A percentile compares a stretch with the other conserved stretches of the same genome.
Evolutionary conservation across 768 basidiomycete species (phyloP).

Genomic region (Mrakia blollopis): DNA sequence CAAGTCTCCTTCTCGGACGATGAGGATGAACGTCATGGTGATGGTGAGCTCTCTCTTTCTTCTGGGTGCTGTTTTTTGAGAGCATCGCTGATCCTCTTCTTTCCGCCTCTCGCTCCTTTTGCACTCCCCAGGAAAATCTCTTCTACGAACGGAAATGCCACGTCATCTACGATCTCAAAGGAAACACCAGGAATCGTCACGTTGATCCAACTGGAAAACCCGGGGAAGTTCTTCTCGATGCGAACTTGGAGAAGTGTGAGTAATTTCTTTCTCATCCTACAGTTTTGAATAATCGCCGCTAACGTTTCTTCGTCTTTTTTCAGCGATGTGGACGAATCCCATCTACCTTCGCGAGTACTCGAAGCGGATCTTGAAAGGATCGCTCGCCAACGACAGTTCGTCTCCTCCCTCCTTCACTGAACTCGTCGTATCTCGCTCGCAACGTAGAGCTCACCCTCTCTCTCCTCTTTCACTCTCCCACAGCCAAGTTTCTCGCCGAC

Average conservation of each 20-base stretch:
- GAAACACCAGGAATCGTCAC: constrained; percentile 87
- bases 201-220: constrained; percentile 83
- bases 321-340: constrained; percentile 53
- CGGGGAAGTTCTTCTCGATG: constrained; percentile 92
- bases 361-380: constrained; percentile 82
- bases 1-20: constrained; percentile 59
- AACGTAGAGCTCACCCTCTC: background rate
- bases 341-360: constrained; percentile 96
- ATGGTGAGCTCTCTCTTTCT: constrained; percentile 51
- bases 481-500: constrained; percentile 49
- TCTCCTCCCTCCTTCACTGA: background rate
- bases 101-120: background rate
- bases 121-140: constrained; percentile 53
- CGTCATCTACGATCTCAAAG: constrained; percentile 95
- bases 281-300: background rate
- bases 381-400: constrained; percentile 79
- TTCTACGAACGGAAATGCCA: constrained; percentile 89
- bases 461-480: background rate
- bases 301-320: background rate
- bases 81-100: background rate
- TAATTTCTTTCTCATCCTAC: background rate
- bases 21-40: constrained; percentile 89
- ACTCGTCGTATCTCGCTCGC: background rate
- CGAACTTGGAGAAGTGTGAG: constrained; percentile 85
- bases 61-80: background rate